Evolutionary conservation across 805 yeast species (phyloP).

Genomic region (Candida argentea): DNA sequence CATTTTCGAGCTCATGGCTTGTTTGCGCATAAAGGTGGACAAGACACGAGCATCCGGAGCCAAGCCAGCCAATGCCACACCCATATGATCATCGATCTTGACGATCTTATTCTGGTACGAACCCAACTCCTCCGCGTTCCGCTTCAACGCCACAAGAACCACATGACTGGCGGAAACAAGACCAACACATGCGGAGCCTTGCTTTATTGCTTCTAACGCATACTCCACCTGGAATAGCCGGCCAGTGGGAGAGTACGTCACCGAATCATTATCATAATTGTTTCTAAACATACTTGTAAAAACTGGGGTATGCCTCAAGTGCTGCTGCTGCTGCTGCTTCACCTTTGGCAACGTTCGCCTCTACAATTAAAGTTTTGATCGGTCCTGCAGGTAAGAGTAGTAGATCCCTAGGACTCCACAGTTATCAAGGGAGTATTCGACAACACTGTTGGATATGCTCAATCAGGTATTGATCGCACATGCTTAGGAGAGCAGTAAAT

Average conservation of each 20-base stretch:
- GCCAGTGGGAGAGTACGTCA: constrained; percentile 94
- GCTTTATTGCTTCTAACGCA: constrained; percentile 92
- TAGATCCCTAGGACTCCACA: no score
- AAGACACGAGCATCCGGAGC: constrained; percentile 97
- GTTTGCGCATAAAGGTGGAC: constrained; percentile 80
- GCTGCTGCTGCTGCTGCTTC: neutral
- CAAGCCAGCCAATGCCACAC: constrained; percentile 91
- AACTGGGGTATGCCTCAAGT: neutral
- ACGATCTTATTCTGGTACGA: constrained; percentile 92
- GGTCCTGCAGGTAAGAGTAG: neutral
- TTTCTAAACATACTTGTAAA: constrained; percentile 80
- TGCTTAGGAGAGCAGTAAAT: constrained; percentile 24
- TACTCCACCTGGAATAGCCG: constrained; percentile 83
- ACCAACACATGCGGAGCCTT: constrained; percentile 97
- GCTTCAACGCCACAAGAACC: constrained; percentile 84
- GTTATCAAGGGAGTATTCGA: no score
- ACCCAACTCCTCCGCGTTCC: constrained; percentile 96
- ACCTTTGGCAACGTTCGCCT: neutral
- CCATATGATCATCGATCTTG: constrained; percentile 87
- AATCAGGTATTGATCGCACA: constrained; percentile 25
- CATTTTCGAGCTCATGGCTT: constrained; percentile 80
- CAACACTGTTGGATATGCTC: no score
- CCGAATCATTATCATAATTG: constrained; percentile 97
- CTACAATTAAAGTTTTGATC: neutral
- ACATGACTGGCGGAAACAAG: constrained; percentile 78